phyloP scores from a whole-genome alignment of 495 filamentous ascomycete genomes.

The Xylaria sp. region DNA sequence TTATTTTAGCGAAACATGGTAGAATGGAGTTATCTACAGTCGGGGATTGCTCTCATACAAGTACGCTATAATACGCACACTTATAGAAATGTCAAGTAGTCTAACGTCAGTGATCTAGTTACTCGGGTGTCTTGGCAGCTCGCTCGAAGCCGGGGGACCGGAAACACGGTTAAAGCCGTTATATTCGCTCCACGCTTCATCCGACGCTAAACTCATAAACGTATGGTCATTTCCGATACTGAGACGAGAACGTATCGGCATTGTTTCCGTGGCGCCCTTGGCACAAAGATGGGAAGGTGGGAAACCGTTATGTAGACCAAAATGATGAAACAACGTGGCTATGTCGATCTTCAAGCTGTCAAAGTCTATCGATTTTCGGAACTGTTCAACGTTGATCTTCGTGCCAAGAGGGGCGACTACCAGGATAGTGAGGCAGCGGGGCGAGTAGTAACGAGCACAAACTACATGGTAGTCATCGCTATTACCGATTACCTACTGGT shows the following conservation, averaged over 20 bases:
- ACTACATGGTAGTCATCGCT: not conserved
- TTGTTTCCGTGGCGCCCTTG: not conserved
- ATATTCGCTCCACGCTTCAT: not conserved
- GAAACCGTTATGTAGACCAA: not conserved
- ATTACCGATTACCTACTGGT: not conserved
- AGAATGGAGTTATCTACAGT: not conserved
- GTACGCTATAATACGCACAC: not conserved
- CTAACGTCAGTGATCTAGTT: not conserved
- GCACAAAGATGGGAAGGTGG: not conserved
- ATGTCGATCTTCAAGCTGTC: constrained; percentile 3
- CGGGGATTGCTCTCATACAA: not conserved
- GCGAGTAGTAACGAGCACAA: not conserved
- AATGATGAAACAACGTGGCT: constrained; percentile 3
- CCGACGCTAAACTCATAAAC: not conserved
- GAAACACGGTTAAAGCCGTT: constrained; percentile 16
- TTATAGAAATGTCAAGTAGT: not conserved
- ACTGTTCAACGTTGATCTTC: not conserved
- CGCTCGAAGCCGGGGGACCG: constrained; percentile 1
- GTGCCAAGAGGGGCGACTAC: not conserved
- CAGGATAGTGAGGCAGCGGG: not conserved
- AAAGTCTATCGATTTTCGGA: not conserved
- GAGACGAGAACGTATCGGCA: not conserved
- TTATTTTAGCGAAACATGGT: not conserved
- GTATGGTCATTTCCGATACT: not conserved
- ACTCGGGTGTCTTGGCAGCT: not conserved